Evolutionary conservation across 1,284 basidiomycete species (phyloP), one percentile per base, ranked within the genome.

Genomic region (Exobasidium cylindrosporum): DNA sequence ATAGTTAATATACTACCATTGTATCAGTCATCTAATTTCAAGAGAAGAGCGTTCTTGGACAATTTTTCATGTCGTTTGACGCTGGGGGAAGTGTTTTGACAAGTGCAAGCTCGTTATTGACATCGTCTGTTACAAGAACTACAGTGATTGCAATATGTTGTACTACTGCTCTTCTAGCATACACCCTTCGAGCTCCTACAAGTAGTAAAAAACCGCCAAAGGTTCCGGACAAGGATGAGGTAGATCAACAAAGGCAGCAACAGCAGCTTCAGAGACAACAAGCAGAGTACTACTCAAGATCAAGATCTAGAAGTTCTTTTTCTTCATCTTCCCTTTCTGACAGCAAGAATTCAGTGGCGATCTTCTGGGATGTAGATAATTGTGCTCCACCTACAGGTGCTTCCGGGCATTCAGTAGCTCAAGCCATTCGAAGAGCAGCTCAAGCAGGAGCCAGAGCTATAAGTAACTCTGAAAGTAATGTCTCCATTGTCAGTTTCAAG

Each of bases 361-460:
- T 76, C 54, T 73, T 76, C 45, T 76, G 72, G 72, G 72, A 74
- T 29, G 70, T 74, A 24, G 74, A 76, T 47, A 74, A 76, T 13
- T 76, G 74, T 52, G 50, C 72, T 4, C 74, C 74, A 10, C 72
- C 72, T 7, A 67, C 72, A 3, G 72, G 70, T 57, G 70, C 71
- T 10, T 73, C 70, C 6, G 74, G 74, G 4, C 59, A 72, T 2
- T 65, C 64, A 11, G 65, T 76, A 5, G 72, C 67, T 10, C 65
- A 66, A 11, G 65, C 67, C 1, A 68, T 76, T 5, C 68, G 74
- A 7, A 60, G 61, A 28, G 62, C 70, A 1, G 61, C 72, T 5
- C 69, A 74, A 50, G 28, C 2, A 31, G 21, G 4, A 47, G 43
- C 31, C 14, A 45, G 29, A 35, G 58, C 40, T 21, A 55, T 23